phyloP scores from a whole-genome alignment of 176 grass and related monocot genomes.

The Chrysopogon serrulatus region DNA sequence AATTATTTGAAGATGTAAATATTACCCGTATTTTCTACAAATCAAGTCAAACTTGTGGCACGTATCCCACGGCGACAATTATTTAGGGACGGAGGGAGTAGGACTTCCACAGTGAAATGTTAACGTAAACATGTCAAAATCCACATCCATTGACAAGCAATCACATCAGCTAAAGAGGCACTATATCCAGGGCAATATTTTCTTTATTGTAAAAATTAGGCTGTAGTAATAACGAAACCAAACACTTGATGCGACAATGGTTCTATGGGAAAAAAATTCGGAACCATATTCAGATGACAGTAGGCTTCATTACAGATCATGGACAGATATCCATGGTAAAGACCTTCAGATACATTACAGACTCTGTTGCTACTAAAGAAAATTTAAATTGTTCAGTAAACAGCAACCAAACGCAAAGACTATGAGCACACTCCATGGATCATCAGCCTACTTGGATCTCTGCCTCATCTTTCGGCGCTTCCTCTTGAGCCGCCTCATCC shows the following conservation, averaged over 20 bases:
- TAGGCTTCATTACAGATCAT: background rate
- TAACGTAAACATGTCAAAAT: too few species aligned
- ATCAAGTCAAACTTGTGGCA: too few species aligned
- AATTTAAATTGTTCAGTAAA: background rate
- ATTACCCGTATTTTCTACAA: too few species aligned
- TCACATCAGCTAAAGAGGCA: background rate
- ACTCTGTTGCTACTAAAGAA: background rate
- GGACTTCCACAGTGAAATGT: too few species aligned
- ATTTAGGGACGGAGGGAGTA: too few species aligned
- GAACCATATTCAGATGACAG: background rate
- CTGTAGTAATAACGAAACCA: background rate
- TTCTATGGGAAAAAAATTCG: background rate
- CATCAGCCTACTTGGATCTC: slow-evolving; percentile 42
- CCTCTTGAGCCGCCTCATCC: slow-evolving; percentile 71
- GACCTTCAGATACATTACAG: background rate
- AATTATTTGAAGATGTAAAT: too few species aligned
- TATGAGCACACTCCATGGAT: background rate
- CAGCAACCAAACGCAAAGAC: background rate
- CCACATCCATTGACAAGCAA: background rate
- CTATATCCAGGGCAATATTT: background rate
- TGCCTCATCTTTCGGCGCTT: slow-evolving; percentile 78
- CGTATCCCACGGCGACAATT: too few species aligned
- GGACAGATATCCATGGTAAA: background rate
- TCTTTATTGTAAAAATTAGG: background rate
- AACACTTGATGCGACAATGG: background rate